phyloP scores from a whole-genome alignment of 2,329 filamentous ascomycete species.

The Lachnellula arida region DNA sequence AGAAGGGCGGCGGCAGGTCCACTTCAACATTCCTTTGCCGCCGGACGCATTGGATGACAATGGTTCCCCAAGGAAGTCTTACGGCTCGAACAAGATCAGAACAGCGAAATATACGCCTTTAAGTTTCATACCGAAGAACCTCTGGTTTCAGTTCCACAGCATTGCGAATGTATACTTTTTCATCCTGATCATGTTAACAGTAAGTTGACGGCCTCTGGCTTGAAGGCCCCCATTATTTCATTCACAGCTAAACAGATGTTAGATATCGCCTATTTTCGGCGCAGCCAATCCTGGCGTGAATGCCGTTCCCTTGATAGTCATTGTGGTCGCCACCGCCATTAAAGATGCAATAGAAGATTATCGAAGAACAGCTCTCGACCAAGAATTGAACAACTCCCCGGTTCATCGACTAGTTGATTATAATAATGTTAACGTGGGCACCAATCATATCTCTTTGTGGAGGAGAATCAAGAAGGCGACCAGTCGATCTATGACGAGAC shows the following conservation, averaged over 20 bases:
- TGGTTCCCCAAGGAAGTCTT: conserved; percentile 65
- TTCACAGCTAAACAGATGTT: conserved; percentile 28
- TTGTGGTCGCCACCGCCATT: conserved; percentile 79
- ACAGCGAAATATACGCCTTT: conserved; percentile 96
- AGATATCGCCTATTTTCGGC: conserved; percentile 97
- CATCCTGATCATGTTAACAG: conserved; percentile 88
- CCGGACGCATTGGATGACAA: conserved; percentile 72
- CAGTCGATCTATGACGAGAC: conserved; percentile 32
- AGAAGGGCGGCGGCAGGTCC: conserved; percentile 55
- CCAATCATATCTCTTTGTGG: conserved; percentile 83
- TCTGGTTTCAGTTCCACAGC: conserved; percentile 98
- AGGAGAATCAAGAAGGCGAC: conserved; percentile 86
- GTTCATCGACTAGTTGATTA: conserved; percentile 86
- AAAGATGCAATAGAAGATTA: conserved; percentile 97
- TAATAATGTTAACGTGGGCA: conserved; percentile 88
- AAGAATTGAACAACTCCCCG: conserved; percentile 91
- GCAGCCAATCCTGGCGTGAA: conserved; percentile 85
- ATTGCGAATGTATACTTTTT: conserved; percentile 98
- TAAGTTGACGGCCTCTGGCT: conserved; percentile 47
- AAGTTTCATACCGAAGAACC: conserved; percentile 92
- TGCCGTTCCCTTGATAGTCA: conserved; percentile 87
- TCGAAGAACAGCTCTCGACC: conserved; percentile 84
- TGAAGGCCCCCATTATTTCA: neutral
- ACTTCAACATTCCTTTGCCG: conserved; percentile 82
- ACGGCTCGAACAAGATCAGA: conserved; percentile 90